Base-by-base conservation (phyloP, 306 rosid species). In the Pterocarpus macrocarpus region DNA sequence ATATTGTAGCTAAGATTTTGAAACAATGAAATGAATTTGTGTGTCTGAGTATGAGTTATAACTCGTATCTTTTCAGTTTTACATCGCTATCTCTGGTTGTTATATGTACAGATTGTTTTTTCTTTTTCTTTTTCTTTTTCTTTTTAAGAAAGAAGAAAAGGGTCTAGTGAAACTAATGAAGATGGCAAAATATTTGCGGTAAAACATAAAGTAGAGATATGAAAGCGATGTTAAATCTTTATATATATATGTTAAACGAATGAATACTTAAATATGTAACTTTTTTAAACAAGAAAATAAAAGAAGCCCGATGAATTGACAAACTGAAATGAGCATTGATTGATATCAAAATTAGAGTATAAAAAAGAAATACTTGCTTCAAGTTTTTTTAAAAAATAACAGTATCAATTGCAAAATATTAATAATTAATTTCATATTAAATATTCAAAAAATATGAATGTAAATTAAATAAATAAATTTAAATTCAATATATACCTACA, bases 161-260 rank as follows among this genome's bases (percentile, higher is more conserved):
- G 52, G 66, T 53, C 74, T 52, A 65, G 65, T 53, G 64, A 52
- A 50, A 1, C 55, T 28, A 53, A 64, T 38, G 34, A 66, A 53
- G 74, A 77, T 65, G 56, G 57, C 81, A 77, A 14, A 35, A 53
- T 61, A 36, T 44, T 13, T 53, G 74, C 66, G 74, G 81, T 22
- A 66, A 77, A 77, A 38, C 55, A 55, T 14, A 66, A 66, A 34
- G 8, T 39, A 52, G 57, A 66, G 44, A 10, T 30, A 5, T 17
- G 81, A 77, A 77, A 77, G 81, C 71, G 81, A 77, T 53, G 28
- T 22, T 65, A 65, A 13, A 77, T 65, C 74, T 77, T 52, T 52
- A 34, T 76, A 34, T 47, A 5, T 12, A 0, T 12, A 47, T 47
- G 13, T 10, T 47, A 47, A 47, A 47, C 7, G 7, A 1, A 0